These are phyloP conservation scores for Pseudogymnoascus sp. DNA, from an alignment of 2,329 filamentous ascomycete genomes.

Conservation along the genomic window DNA sequence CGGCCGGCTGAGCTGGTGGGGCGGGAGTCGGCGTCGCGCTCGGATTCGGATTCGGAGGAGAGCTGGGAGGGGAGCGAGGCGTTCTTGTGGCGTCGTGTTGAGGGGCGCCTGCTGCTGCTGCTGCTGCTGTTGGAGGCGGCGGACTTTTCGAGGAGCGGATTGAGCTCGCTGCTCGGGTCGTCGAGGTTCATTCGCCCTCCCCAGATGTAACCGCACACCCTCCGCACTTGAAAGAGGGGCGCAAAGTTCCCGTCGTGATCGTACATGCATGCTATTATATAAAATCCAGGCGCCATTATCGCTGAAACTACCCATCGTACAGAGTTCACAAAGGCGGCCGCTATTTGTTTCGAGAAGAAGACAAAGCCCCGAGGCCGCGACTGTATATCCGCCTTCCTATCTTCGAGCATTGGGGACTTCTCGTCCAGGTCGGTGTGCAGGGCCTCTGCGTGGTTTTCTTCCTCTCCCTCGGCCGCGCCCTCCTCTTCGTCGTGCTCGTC, in stretches of 20 bases:
- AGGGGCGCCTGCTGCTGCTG: background rate
- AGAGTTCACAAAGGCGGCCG: slow-evolving; percentile 64
- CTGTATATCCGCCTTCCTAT: slow-evolving; percentile 14
- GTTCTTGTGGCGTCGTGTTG: background rate
- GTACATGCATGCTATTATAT: slow-evolving; percentile 75
- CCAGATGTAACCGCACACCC: slow-evolving; percentile 45
- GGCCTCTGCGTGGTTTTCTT: slow-evolving; percentile 20
- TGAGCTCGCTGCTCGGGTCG: background rate
- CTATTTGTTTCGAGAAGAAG: slow-evolving; percentile 59
- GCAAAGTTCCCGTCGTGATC: slow-evolving; percentile 73
- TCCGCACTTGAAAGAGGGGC: slow-evolving; percentile 64
- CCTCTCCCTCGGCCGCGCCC: slow-evolving; percentile 30
- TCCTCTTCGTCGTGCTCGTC: slow-evolving; percentile 32
- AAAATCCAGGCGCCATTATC: slow-evolving; percentile 71
- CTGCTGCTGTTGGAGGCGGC: background rate
- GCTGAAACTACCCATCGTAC: slow-evolving; percentile 72
- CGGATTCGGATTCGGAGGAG: slow-evolving; percentile 58
- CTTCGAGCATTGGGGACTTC: slow-evolving; percentile 57
- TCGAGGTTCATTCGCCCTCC: slow-evolving; percentile 22
- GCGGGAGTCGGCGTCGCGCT: slow-evolving; percentile 32
- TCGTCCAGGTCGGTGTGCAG: slow-evolving; percentile 43
- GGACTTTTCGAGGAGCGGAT: background rate
- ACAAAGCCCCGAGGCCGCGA: slow-evolving; percentile 43
- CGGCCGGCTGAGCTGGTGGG: slow-evolving; percentile 27
- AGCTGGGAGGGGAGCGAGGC: slow-evolving; percentile 47